These are phyloP conservation scores for Leishmania braziliensis DNA, from an alignment of 208 protist genomes.

Conservation along the genomic window DNA sequence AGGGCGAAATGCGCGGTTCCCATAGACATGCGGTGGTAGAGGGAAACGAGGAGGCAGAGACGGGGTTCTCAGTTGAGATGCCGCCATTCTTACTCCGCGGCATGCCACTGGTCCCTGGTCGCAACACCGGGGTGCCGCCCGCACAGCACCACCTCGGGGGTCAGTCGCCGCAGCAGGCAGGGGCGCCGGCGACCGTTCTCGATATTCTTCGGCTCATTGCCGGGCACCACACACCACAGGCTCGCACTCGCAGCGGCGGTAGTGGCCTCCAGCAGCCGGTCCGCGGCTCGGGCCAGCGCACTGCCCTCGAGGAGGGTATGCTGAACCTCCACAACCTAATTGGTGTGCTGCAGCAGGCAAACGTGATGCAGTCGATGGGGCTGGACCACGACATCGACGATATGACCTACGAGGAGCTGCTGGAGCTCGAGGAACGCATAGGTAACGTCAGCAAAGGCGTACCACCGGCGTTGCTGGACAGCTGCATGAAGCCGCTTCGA, in stretches of 20 bases:
- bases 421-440: constrained; percentile 81
- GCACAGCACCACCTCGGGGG: not conserved
- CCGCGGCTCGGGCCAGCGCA: constrained; percentile 5
- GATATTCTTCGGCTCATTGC: constrained; percentile 17
- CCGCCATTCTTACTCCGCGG: not conserved
- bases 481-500: constrained; percentile 32
- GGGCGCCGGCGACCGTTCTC: not conserved
- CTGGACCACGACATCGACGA: constrained; percentile 77
- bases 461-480: constrained; percentile 32
- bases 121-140: not conserved
- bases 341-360: constrained; percentile 37
- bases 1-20: constrained; percentile 6
- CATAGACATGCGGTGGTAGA: constrained; percentile 1
- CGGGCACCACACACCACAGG: not conserved
- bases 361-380: constrained; percentile 58
- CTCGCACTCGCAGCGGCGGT: not conserved
- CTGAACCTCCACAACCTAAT: constrained; percentile 29
- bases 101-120: not conserved
- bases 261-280: not conserved
- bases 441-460: constrained; percentile 85
- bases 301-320: constrained; percentile 18
- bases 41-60: constrained; percentile 20
- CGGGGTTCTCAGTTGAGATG: not conserved
- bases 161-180: not conserved
- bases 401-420: constrained; percentile 89